Evolutionary conservation across 495 filamentous ascomycete species (phyloP).

Genomic region (Hamigera avellanea): DNA sequence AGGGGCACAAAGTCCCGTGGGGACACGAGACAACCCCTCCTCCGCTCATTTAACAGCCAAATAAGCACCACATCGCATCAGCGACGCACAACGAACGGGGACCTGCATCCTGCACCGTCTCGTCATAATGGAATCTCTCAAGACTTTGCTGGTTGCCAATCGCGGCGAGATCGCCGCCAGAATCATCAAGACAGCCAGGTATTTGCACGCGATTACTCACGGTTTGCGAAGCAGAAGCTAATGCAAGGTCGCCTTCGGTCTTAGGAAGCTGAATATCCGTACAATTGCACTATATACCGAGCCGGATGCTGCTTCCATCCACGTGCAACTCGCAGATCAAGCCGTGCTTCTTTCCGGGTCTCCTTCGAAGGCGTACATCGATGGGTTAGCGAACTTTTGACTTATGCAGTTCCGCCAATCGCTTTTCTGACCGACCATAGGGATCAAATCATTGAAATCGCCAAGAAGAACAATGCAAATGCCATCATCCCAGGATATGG

Average conservation of each 20-base stretch:
- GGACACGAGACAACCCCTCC: no score
- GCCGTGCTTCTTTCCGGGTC: slow-evolving; percentile 34
- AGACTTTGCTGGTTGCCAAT: slow-evolving; percentile 37
- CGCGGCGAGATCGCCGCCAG: slow-evolving; percentile 48
- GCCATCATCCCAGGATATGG: slow-evolving; percentile 48
- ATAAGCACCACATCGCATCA: no score
- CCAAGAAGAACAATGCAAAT: slow-evolving; percentile 26
- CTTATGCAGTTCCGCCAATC: no score
- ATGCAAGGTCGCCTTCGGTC: no score
- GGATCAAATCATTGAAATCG: slow-evolving; percentile 36
- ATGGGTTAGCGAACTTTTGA: slow-evolving; percentile 19
- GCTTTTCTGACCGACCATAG: slow-evolving; percentile 10
- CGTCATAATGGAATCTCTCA: slow-evolving; percentile 23
- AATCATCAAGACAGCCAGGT: slow-evolving; percentile 30
- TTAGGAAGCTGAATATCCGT: slow-evolving; percentile 27
- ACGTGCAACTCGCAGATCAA: slow-evolving; percentile 41
- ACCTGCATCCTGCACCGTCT: no score
- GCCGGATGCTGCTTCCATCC: slow-evolving; percentile 41
- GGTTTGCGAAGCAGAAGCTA: no score
- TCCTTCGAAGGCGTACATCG: slow-evolving; percentile 33
- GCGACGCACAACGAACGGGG: no score
- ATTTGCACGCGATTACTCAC: slow-evolving; percentile 1
- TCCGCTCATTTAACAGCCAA: no score
- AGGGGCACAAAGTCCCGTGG: no score
- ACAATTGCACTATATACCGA: slow-evolving; percentile 45